Evolutionary conservation across 331 rosid genomes (phyloP).

Genomic region (Phaseolus coccineus): DNA sequence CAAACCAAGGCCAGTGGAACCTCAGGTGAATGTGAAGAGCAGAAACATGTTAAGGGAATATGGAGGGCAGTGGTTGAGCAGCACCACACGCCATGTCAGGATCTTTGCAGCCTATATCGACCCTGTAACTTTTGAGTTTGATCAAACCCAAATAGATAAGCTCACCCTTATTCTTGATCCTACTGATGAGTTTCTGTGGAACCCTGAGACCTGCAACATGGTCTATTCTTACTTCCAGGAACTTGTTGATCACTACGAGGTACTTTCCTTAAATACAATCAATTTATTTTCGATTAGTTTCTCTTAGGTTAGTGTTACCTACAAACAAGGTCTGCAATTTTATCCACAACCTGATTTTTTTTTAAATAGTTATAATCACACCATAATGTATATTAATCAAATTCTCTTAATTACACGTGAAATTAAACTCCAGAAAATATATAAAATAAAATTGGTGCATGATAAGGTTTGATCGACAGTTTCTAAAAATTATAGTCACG

Average conservation of each 20-base stretch:
- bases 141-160: slow-evolving; percentile 91
- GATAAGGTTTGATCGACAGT: neutral
- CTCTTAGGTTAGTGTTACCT: neutral
- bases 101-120: slow-evolving; percentile 92
- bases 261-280: slow-evolving; percentile 39
- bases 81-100: slow-evolving; percentile 79
- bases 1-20: slow-evolving; percentile 76
- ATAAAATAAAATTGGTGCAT: no score
- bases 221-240: slow-evolving; percentile 86
- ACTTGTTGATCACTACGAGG: slow-evolving; percentile 95
- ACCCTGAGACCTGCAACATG: slow-evolving; percentile 65
- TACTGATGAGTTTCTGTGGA: slow-evolving; percentile 86
- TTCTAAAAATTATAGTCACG: neutral
- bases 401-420: no score
- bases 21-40: slow-evolving; percentile 71
- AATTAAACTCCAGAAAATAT: no score
- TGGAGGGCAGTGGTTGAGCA: slow-evolving; percentile 94
- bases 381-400: no score
- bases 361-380: no score
- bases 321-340: no score
- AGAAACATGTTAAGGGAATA: slow-evolving; percentile 77
- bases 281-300: neutral
- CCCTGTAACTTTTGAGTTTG: slow-evolving; percentile 76
- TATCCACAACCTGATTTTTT: no score
- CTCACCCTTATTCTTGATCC: slow-evolving; percentile 85